Percentiles rank a stretch among this genome's conserved stretches.
These are phyloP conservation scores for Podaxis sp. DNA, from an alignment of 768 basidiomycete genomes.

Conservation along the genomic window DNA sequence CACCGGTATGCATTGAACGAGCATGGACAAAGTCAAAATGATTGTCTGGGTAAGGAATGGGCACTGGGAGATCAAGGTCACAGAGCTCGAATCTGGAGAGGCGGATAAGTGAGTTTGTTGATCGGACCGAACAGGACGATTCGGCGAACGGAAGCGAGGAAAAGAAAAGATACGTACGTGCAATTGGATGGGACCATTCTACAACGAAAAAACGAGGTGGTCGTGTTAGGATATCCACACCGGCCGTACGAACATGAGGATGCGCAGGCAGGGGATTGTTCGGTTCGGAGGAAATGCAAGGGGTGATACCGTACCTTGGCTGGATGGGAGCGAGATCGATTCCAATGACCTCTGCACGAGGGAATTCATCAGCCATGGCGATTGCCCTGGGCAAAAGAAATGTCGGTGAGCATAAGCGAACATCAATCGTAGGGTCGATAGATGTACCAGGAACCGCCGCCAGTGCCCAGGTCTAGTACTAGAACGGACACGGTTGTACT, in stretches of 20 bases:
- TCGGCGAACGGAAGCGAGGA: slow-evolving; percentile 4
- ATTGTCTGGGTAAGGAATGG: slow-evolving; percentile 60
- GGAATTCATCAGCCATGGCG: slow-evolving; percentile 74
- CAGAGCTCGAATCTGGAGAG: slow-evolving; percentile 64
- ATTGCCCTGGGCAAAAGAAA: slow-evolving; percentile 51
- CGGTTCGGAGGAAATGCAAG: slow-evolving; percentile 15
- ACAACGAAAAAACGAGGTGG: slow-evolving; percentile 14
- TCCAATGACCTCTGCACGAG: slow-evolving; percentile 62
- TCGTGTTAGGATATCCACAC: slow-evolving; percentile 8
- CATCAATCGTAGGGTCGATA: slow-evolving; percentile 8
- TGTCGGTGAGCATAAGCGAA: slow-evolving; percentile 9
- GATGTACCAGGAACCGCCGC: slow-evolving; percentile 59
- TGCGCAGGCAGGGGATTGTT: slow-evolving; percentile 23
- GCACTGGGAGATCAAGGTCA: slow-evolving; percentile 54
- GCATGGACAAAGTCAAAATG: slow-evolving; percentile 73
- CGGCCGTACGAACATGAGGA: slow-evolving; percentile 15
- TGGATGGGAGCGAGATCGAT: slow-evolving; percentile 75
- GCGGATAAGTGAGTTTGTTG: slow-evolving; percentile 5
- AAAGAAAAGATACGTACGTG: slow-evolving; percentile 49
- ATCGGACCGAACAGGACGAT: not conserved
- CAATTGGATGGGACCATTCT: slow-evolving; percentile 70
- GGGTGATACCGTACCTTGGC: slow-evolving; percentile 47
- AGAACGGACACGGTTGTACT: not conserved
- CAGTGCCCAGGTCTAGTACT: slow-evolving; percentile 73
- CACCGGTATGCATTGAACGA: slow-evolving; percentile 66